Percentiles rank a stretch among this genome's conserved stretches.
These are phyloP conservation scores for Luffa aegyptiaca DNA, from an alignment of 306 rosid species.

Conservation along the genomic window DNA sequence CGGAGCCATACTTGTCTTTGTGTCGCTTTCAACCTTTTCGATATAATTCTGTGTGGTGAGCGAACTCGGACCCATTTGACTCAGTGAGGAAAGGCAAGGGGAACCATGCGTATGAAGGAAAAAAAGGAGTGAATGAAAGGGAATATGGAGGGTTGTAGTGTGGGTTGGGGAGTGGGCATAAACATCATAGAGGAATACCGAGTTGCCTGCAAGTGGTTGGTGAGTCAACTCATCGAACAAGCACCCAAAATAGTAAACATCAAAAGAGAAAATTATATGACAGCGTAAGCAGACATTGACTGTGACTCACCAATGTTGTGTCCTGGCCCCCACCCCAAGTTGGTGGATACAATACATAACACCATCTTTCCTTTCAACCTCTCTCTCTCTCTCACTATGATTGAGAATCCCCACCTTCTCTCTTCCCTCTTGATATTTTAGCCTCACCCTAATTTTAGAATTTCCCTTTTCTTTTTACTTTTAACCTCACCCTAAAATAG, in stretches of 20 bases:
- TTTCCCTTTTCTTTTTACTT: no score
- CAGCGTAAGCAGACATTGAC: constrained; percentile 31
- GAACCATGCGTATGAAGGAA: no score
- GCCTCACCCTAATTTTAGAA: neutral
- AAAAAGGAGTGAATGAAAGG: neutral
- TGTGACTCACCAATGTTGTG: constrained; percentile 33
- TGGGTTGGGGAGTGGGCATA: constrained; percentile 7
- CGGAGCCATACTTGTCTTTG: constrained; percentile 6
- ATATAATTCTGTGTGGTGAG: neutral
- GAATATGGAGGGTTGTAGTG: neutral
- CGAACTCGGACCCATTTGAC: neutral
- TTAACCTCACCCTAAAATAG: no score
- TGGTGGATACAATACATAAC: constrained; percentile 40
- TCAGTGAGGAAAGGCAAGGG: no score
- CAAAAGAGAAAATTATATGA: neutral
- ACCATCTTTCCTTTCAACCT: constrained; percentile 21
- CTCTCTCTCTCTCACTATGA: constrained; percentile 17
- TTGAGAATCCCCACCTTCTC: neutral
- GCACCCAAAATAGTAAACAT: neutral
- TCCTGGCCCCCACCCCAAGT: constrained; percentile 27
- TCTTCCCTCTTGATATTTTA: neutral
- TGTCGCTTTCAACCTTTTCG: constrained; percentile 15
- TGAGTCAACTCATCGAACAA: constrained; percentile 8
- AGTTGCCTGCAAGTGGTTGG: constrained; percentile 7
- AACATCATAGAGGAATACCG: neutral